Evolutionary conservation across 2,329 filamentous ascomycete species (phyloP).

Genomic region (Apiospora hydei): DNA sequence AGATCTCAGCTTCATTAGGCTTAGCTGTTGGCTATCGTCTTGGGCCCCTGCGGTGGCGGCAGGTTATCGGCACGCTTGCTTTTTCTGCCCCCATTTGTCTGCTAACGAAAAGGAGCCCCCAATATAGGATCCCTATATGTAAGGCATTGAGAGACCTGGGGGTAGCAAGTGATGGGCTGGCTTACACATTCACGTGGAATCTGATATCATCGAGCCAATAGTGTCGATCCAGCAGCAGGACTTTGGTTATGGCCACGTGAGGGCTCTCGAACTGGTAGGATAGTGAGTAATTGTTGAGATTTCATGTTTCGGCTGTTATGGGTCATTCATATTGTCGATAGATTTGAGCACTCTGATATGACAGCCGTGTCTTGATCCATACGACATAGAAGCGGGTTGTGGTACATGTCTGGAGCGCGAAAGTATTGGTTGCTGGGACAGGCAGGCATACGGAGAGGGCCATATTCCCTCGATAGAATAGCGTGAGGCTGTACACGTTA

Average conservation of each 20-base stretch:
- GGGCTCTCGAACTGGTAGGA: not conserved
- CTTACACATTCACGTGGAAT: not conserved
- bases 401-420: not conserved
- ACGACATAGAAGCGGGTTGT: not conserved
- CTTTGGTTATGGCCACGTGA: rapidly evolving
- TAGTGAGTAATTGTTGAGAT: not conserved
- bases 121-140: not conserved
- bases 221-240: not conserved
- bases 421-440: not conserved
- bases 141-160: not conserved
- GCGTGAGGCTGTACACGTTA: not conserved
- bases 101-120: not conserved
- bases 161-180: not conserved
- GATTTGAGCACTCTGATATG: not conserved
- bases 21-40: not conserved
- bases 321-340: not conserved
- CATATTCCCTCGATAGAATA: not conserved
- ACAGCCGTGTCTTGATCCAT: not conserved
- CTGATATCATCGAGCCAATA: no score
- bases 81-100: not conserved
- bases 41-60: not conserved
- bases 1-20: not conserved
- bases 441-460: not conserved
- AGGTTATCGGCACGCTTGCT: not conserved
- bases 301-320: not conserved